Conservation (phyloP, 306 rosid species). For the Cucurbita ficifolia region DNA sequence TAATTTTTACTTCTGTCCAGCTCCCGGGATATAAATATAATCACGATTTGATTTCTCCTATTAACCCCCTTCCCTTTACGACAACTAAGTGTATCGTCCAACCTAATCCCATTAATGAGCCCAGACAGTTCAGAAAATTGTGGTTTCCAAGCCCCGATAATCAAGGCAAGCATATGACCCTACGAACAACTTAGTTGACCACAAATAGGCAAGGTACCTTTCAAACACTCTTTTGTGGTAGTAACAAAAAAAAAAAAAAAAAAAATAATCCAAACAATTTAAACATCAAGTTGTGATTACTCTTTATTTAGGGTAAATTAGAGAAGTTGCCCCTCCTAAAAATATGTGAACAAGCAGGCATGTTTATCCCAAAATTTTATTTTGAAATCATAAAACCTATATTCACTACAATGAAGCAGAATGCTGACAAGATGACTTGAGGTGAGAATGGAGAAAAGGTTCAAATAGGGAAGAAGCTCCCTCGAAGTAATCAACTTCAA, state of each 20-base stretch:
- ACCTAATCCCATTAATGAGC: no score
- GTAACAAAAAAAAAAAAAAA: neutral
- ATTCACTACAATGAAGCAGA: neutral
- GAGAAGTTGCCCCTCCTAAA: neutral
- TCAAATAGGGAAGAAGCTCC: neutral
- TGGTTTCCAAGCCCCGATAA: no score
- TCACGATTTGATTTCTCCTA: no score
- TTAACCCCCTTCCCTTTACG: no score
- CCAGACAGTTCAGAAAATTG: no score
- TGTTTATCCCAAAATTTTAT: neutral
- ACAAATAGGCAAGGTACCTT: neutral
- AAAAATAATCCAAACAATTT: neutral
- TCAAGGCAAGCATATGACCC: neutral
- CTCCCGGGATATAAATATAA: no score
- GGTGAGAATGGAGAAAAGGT: neutral
- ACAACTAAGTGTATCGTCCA: no score
- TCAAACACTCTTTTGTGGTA: neutral
- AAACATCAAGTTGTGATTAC: neutral
- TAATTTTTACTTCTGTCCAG: no score
- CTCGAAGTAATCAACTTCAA: neutral
- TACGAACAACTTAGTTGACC: neutral
- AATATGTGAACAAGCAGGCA: neutral
- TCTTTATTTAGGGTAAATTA: neutral
- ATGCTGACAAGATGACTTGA: neutral
- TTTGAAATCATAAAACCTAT: neutral